Evolutionary conservation across 257 asterid species (phyloP).

Genomic region (Salvia splendens): DNA sequence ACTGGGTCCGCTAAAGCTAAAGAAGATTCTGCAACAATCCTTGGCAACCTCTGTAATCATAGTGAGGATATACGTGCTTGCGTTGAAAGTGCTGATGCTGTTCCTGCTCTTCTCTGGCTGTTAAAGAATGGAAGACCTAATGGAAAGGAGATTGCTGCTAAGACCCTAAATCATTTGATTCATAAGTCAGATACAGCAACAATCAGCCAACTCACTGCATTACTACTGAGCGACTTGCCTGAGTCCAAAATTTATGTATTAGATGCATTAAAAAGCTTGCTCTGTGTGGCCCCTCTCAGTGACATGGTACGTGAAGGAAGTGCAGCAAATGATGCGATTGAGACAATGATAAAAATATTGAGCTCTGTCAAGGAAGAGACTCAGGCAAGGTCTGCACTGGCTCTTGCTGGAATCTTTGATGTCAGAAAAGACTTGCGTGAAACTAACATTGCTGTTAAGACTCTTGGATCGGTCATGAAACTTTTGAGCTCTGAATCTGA

Average conservation of each 20-base stretch:
- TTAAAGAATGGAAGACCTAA: constrained; percentile 91
- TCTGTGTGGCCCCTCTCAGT: constrained; percentile 76
- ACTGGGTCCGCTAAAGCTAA: constrained; percentile 96
- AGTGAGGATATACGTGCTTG: constrained; percentile 99
- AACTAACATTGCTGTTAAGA: constrained; percentile 65
- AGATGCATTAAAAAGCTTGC: constrained; percentile 88
- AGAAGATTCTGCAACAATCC: constrained; percentile 96
- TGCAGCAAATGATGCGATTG: constrained; percentile 97
- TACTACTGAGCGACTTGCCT: constrained; percentile 86
- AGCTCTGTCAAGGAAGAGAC: constrained; percentile 85
- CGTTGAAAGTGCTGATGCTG: constrained; percentile 99
- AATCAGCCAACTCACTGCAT: constrained; percentile 94
- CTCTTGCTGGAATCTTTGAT: constrained; percentile 84
- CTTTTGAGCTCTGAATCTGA: constrained; percentile 77
- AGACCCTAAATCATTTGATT: constrained; percentile 94
- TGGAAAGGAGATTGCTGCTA: constrained; percentile 97
- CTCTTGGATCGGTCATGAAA: constrained; percentile 65
- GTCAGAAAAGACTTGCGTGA: constrained; percentile 93
- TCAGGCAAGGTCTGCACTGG: constrained; percentile 84
- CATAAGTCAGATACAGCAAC: constrained; percentile 99
- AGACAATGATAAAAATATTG: constrained; percentile 85
- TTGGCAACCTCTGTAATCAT: constrained; percentile 97
- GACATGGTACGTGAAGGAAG: constrained; percentile 95
- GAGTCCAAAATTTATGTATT: constrained; percentile 93
- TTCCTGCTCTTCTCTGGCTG: constrained; percentile 95